Evolutionary conservation across 148 eudicot genomes (phyloP).

Genomic region (Rhododendron ovatum): DNA sequence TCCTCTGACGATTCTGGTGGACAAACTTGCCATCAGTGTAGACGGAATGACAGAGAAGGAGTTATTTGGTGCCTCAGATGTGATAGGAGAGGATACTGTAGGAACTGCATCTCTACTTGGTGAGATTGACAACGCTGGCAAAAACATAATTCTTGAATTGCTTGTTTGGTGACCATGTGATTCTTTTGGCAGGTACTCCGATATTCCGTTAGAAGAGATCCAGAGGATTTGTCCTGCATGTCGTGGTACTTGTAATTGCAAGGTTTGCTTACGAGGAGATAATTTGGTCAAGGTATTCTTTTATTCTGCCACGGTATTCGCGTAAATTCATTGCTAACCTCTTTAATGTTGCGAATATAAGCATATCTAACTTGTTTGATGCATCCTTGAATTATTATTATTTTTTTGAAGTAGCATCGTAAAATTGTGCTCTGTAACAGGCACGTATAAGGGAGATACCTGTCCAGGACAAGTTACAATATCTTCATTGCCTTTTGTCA

Average conservation of each 20-base stretch:
- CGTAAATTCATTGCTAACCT: background rate
- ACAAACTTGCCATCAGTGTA: constrained; percentile 86
- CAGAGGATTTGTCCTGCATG: constrained; percentile 88
- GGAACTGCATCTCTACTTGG: constrained; percentile 79
- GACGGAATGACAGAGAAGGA: constrained; percentile 38
- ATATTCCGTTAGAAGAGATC: constrained; percentile 63
- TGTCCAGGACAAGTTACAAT: constrained; percentile 71
- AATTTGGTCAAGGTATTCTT: constrained; percentile 75
- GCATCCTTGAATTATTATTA: background rate
- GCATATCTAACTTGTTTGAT: background rate
- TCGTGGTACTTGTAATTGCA: constrained; percentile 88
- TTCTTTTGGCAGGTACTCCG: constrained; percentile 56
- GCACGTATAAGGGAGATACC: constrained; percentile 80
- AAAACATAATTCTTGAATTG: background rate
- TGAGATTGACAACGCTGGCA: constrained; percentile 27
- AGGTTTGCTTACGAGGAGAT: constrained; percentile 72
- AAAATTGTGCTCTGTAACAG: constrained; percentile 31
- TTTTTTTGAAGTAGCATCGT: background rate
- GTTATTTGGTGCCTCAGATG: constrained; percentile 80
- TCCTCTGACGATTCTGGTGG: constrained; percentile 70
- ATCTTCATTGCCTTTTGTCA: constrained; percentile 64
- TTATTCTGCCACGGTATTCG: background rate
- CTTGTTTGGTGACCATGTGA: constrained; percentile 5
- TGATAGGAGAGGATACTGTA: constrained; percentile 89
- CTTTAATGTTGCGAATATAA: background rate